These are phyloP conservation scores for Heliamphora exappendiculata DNA, from an alignment of 148 eudicot genomes.

Conservation along the genomic window DNA sequence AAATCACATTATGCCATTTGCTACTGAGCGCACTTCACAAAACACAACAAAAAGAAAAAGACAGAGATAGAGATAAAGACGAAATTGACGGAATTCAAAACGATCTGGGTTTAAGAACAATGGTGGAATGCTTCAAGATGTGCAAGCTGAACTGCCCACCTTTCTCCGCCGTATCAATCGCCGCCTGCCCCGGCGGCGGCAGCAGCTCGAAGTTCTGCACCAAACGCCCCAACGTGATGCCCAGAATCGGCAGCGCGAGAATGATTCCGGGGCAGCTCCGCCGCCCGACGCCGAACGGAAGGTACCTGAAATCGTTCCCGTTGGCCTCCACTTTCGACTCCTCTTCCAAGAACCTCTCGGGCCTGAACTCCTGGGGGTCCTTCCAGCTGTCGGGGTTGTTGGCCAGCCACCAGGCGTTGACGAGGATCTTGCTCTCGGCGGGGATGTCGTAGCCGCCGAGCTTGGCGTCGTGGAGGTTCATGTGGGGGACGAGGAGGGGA, in stretches of 20 bases:
- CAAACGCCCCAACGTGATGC: constrained; percentile 69
- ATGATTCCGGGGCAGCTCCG: constrained; percentile 90
- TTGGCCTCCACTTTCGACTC: constrained; percentile 74
- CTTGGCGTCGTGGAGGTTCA: constrained; percentile 78
- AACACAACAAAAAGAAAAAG: not conserved
- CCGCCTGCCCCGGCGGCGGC: constrained; percentile 72
- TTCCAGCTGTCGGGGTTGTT: constrained; percentile 81
- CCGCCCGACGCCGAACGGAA: constrained; percentile 78
- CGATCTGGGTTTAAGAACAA: constrained; percentile 57
- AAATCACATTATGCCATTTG: not conserved
- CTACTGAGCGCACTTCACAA: not conserved
- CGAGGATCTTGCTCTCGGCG: constrained; percentile 74
- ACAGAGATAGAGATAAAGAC: too few relatives aligned
- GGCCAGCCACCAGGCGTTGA: constrained; percentile 86
- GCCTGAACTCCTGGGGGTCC: constrained; percentile 78
- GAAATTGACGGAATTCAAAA: constrained; percentile 18
- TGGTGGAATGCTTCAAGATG: constrained; percentile 59
- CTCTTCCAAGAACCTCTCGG: constrained; percentile 82
- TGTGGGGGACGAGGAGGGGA: constrained; percentile 80
- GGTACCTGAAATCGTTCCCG: constrained; percentile 72
- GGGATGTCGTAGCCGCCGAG: constrained; percentile 69
- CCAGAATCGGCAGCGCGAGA: constrained; percentile 72
- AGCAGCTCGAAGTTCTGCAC: constrained; percentile 75
- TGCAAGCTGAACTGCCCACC: constrained; percentile 72
- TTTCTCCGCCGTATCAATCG: constrained; percentile 67